Evolutionary conservation across 2,329 filamentous ascomycete genomes (phyloP), one percentile per base, ranked within the genome.

Genomic region (Talaromyces funiculosus): DNA sequence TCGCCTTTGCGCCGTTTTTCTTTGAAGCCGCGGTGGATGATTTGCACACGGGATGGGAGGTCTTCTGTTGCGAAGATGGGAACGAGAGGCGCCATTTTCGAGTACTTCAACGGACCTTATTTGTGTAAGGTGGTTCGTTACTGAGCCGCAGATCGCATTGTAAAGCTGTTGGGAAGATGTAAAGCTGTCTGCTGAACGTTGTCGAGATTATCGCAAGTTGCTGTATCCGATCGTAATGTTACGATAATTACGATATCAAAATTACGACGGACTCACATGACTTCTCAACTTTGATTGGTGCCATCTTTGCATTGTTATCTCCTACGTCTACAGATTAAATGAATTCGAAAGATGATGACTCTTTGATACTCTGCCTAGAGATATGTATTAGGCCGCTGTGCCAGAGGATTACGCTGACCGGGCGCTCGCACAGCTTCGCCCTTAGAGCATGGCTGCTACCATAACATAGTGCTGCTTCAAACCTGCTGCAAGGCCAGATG

Each of bases 81-180:
- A 58, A 82, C 73, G 31, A 81, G 78, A 33, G 84, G 84, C 9
- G 84, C 77, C 84, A 87, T 86, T 63, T 37, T 62, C 22, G 14
- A 10, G 9, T 12, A 69, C 22, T 4, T 40, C 5, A 3, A 6
- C 4, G 20, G 2, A 8, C 9, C 5, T n/a, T 49, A 38, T 33
- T 8, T 29, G 10, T 51, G 12, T 18, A 4, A 3, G 26, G n/a
- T 7, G 26, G 3, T 12, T 22, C 10, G 26, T 20, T 51, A 51
- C 1, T 4, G 29, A 33, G 29, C 22, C 1, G 47, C n/a, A 33
- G 12, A 9, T 33, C 2, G 47, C 47, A 51, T 33, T 7, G 47
- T 51, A 18, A 16, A 16, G 29, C 29, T 35, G n/a, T n/a, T n/a
- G n/a, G n/a, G n/a, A 33, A n/a, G 9, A 12, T 29, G 24, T 45